A percentile compares a stretch with the other conserved stretches of the same genome.
Conservation (phyloP, 2,329 filamentous ascomycete species). For the Aspergillus sp. region DNA sequence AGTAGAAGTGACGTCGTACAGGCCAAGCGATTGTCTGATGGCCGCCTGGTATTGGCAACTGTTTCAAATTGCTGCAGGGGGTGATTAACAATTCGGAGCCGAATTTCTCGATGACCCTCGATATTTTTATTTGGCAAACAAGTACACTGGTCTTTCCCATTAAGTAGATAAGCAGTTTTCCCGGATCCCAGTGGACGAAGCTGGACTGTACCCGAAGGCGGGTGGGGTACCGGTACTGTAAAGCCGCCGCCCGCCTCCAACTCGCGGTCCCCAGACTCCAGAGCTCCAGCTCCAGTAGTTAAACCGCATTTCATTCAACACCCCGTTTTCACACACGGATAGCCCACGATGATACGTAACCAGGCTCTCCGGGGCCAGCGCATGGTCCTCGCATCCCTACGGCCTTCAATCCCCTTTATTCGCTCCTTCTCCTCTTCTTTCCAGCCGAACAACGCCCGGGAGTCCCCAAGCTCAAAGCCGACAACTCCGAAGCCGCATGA, state of each 20-base stretch:
- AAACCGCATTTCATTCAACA: background rate
- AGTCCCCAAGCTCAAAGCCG: conserved; percentile 12
- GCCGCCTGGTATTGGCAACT: background rate
- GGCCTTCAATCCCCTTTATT: conserved; percentile 1
- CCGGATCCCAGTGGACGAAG: background rate
- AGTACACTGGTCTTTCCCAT: background rate
- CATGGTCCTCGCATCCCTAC: conserved; percentile 15
- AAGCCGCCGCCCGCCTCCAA: background rate
- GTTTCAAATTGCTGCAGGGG: background rate
- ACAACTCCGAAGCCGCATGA: conserved; percentile 24
- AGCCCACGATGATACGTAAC: conserved; percentile 23
- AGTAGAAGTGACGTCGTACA: background rate
- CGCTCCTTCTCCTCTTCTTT: conserved; percentile 25
- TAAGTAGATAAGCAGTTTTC: background rate
- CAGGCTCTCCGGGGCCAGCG: conserved; percentile 20
- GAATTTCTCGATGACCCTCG: background rate
- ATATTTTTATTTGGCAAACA: background rate
- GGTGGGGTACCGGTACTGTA: background rate
- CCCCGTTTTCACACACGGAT: background rate
- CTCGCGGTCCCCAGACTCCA: conserved; percentile 2
- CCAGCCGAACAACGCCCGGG: conserved; percentile 12
- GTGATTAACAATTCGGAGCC: background rate
- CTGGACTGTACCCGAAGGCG: background rate
- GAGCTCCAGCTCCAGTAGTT: conserved; percentile 1
- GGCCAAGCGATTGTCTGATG: background rate